These are phyloP conservation scores for Turnera subulata DNA, from an alignment of 345 rosid species.

Conservation along the genomic window DNA sequence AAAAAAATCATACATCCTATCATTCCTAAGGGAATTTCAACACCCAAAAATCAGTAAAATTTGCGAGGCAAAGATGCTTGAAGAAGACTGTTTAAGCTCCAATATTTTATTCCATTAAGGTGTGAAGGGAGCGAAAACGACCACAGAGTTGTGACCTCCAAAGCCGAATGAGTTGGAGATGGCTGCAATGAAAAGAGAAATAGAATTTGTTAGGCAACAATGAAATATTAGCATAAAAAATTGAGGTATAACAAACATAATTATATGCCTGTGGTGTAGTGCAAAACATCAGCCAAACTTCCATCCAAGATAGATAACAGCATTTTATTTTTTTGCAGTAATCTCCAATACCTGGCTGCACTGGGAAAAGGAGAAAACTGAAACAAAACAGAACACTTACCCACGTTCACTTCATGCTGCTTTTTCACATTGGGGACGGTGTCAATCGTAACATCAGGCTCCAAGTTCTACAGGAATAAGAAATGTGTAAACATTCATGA, in stretches of 20 bases:
- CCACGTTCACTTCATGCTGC: constrained; percentile 49
- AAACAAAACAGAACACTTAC: constrained; percentile 25
- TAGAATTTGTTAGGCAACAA: not conserved
- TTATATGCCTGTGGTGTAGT: too few relatives aligned
- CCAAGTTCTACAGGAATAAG: constrained; percentile 39
- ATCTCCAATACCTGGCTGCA: too few relatives aligned
- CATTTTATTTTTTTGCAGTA: too few relatives aligned
- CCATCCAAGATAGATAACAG: too few relatives aligned
- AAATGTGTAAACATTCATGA: not conserved
- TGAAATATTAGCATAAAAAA: too few relatives aligned
- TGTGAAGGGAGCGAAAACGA: constrained; percentile 54
- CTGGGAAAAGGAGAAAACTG: not conserved
- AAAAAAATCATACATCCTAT: too few relatives aligned
- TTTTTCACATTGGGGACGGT: constrained; percentile 62
- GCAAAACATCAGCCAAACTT: too few relatives aligned
- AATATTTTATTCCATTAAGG: constrained; percentile 23
- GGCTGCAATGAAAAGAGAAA: constrained; percentile 24
- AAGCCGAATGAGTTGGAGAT: constrained; percentile 65
- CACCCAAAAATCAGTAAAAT: too few relatives aligned
- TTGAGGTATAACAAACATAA: too few relatives aligned
- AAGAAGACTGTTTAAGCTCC: too few relatives aligned
- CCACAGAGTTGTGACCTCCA: constrained; percentile 67
- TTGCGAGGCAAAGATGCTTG: too few relatives aligned
- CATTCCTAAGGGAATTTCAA: too few relatives aligned
- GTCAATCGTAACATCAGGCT: constrained; percentile 51